Base-by-base conservation (phyloP, 495 filamentous ascomycete genomes). In the Hyaloscypha variabilis region DNA sequence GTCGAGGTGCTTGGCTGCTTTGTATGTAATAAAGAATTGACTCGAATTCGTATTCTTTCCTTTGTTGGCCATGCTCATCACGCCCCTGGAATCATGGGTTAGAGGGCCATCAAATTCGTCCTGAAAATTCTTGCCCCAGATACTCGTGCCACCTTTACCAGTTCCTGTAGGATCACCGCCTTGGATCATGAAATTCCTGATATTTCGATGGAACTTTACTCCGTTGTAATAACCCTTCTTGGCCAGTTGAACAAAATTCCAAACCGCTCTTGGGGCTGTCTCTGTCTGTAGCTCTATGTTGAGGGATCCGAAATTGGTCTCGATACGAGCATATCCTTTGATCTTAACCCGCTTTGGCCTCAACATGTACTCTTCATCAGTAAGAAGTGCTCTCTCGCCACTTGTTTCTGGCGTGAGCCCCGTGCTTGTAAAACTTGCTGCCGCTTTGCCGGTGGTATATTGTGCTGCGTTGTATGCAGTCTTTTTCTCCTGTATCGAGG, bases 171-270 rank as follows among this genome's bases (percentile, higher is more conserved):
- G 95, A 73, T 99, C 95, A 65, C 95, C 95, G 61, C 96, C 96
- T 73, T 99, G 95, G 63, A 98, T 91, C 95, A 99, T 99, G 76
- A 99, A 99, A 65, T 91, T 92, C 28, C 85, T 84, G 71, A 99
- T 97, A 73, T 93, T 96, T 58, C 95, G 88, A 75, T 99, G 95
- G 73, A 98, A 98, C 24, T 82, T 69, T 8, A 96, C 85, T 72
- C 81, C 84, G 53, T 85, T 86, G 79, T 97, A 99, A 78, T 97
- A 96, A 1, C 94, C 96, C 64, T 87, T 90, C 71, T 97, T 91
- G 11, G 93, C 85, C 10, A 99, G 81, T 58, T 91, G 88, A 50
- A 95, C 83, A 76, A 99, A 98, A 76, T 99, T 99, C 90, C 93
- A 99, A 23, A 97, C 95, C 4, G 95, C 93, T 66, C 88, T 88